Base-by-base conservation (phyloP, 2,329 filamentous ascomycete species). In the Pseudogymnoascus sp. region DNA sequence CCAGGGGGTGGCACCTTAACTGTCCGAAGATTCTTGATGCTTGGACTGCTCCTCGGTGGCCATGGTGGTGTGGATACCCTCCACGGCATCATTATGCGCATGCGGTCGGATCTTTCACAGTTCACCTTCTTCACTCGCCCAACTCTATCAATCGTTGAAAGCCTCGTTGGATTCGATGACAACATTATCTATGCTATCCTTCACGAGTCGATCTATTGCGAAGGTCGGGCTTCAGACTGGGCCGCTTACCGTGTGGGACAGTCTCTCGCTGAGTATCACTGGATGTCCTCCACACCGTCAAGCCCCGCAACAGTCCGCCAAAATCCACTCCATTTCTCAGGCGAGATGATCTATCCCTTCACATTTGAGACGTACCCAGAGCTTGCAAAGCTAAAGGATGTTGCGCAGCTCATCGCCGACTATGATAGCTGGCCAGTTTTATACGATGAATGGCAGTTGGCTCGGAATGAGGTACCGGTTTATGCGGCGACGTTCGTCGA, bases 271-370 rank as follows among this genome's bases (percentile, higher is more conserved):
- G 69, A 77, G 31, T 87, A 81, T 68, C 69, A 75, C 36, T 87
- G 85, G 85, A 67, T 75, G 14, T 64, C 68, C 2, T 67, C 65
- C 14, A 66, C 68, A 3, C 71, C 72, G 3, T 67, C 69, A 43
- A 69, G 67, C 6, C 72, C 75, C 65, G 70, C 73, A 1, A 71
- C 72, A 23, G 76, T 79, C 62, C 70, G 79, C 16, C 71, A 75
- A 39, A 68, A 77, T 67, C 87, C 88, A 0, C 79, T 95, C 21
- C 90, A 84, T 75, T 96, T 97, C 77, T 92, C 90, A 0, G 92
- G 93, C 65, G 93, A 98, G 78, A 97, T 96, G 92, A 84, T 96
- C 61, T 96, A 87, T 74, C 88, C 90, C 0, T 89, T 90, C 75
- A 90, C 93, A 81, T 93, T 96, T 69, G 85, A 92, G 39, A 88